Base-by-base conservation (phyloP, 2,329 filamentous ascomycete genomes). In the Fusarium clavum region DNA sequence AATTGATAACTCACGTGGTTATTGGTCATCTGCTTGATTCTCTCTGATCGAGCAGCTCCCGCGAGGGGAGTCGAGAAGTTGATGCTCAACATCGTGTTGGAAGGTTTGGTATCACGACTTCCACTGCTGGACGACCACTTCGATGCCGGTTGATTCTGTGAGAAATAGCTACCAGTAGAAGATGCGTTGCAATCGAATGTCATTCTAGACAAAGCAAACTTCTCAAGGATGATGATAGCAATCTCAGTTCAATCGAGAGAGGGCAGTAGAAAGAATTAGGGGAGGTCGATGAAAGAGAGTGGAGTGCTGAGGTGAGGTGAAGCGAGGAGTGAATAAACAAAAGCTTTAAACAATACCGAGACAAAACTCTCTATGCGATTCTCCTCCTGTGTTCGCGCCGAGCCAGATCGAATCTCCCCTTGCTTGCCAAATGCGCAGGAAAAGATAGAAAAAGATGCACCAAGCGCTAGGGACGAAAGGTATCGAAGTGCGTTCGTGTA, bases 1-100 rank as follows among this genome's bases (percentile, higher is more conserved):
- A 16, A 38, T n/a, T 16, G 32, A 25, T 8, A 27, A 77, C 79
- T 71, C 70, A 80, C 80, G 65, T 82, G 80, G 40, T 79, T 80
- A 53, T 78, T 79, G 38, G 77, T 75, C 76, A 82, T 79, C 64
- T 81, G 79, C 52, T 80, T 79, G 57, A 82, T 77, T 49, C 77
- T 74, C 57, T 80, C 78, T 6, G 74, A 70, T 6, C 80, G 78
- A 47, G 79, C 79, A 63, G 75, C 70, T 38, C 79, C 80, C 6
- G 77, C 75, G 1, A 81, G 77, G n/a, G 80, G 80, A 25, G 79
- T 77, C n/a, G 77, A 78, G 54, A 82, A 82, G 73, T 81, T 78
- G 56, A 82, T 78, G 14, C 79, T 79, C 44, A 81, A 65, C 79
- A 81, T 81, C 27, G 61, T 75, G 30, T 49, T 57, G n/a, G 49